Evolutionary conservation across 768 basidiomycete genomes (phyloP).

Genomic region (Dentipellis fragilis): DNA sequence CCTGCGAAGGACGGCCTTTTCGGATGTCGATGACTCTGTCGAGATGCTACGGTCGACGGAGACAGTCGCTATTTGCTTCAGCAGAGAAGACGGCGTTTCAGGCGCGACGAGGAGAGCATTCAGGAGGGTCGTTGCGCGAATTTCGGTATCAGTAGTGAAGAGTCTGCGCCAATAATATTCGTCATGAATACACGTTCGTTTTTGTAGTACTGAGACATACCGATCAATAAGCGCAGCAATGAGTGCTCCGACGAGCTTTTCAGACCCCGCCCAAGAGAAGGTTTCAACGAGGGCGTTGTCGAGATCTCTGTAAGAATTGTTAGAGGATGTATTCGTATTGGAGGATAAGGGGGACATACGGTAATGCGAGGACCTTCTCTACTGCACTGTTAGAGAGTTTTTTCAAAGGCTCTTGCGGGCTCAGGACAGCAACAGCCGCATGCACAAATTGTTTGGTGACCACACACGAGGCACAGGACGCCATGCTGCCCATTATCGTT

Average conservation of each 20-base stretch:
- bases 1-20: conserved; percentile 2
- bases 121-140: conserved; percentile 14
- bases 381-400: background rate
- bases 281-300: conserved; percentile 36
- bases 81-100: conserved; percentile 13
- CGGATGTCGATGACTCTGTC: background rate
- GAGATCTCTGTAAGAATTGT: conserved; percentile 27
- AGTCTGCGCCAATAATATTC: background rate
- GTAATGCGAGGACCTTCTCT: background rate
- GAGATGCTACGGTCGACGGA: conserved; percentile 12
- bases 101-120: conserved; percentile 21
- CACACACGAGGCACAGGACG: conserved; percentile 37
- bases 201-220: conserved; percentile 23
- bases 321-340: background rate
- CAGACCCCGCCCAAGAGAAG: conserved; percentile 38
- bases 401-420: background rate
- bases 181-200: background rate
- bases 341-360: background rate
- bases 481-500: conserved; percentile 45
- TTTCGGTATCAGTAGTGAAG: background rate
- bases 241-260: conserved; percentile 50
- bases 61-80: conserved; percentile 10
- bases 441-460: conserved; percentile 6
- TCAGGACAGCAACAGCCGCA: conserved; percentile 3
- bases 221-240: conserved; percentile 28